Percentiles rank a stretch among this genome's conserved stretches.
phyloP scores from a whole-genome alignment of 192 early-diverging fungal species.

The Coemansia sp. region DNA sequence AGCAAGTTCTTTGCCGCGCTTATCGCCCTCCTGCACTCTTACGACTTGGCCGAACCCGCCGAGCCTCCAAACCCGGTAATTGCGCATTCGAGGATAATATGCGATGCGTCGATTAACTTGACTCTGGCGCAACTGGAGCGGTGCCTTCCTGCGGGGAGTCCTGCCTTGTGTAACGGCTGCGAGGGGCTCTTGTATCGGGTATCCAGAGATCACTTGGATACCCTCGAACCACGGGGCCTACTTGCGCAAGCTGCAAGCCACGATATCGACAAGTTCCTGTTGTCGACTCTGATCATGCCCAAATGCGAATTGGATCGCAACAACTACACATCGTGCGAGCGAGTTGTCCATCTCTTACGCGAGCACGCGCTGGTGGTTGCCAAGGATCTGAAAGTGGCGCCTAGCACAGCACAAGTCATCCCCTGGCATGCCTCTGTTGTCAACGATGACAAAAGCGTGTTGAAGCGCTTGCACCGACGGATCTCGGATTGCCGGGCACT shows the following conservation, averaged over 20 bases:
- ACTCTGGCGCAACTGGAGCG: constrained; percentile 25
- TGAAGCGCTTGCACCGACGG: constrained; percentile 1
- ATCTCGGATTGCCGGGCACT: constrained; percentile 18
- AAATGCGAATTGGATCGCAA: constrained; percentile 3
- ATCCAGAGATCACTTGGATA: not conserved
- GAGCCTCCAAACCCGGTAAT: not conserved
- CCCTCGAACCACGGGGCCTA: not conserved
- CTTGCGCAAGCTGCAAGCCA: not conserved
- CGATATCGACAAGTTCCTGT: constrained; percentile 7
- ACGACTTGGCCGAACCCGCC: not conserved
- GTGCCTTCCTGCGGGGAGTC: not conserved
- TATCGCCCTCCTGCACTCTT: not conserved
- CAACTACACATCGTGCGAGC: not conserved
- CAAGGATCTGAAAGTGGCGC: not conserved
- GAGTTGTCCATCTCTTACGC: constrained; percentile 10
- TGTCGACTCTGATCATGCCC: constrained; percentile 12
- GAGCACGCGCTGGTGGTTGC: constrained; percentile 17
- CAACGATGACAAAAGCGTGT: not conserved
- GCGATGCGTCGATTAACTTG: constrained; percentile 17
- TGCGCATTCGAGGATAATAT: constrained; percentile 16
- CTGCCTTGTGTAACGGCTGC: not conserved
- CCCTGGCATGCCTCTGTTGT: not conserved
- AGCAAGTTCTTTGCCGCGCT: constrained; percentile 25
- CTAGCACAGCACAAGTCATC: not conserved
- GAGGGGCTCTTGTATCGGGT: constrained; percentile 14